These are phyloP conservation scores for Cercophora newfieldiana DNA, from an alignment of 495 filamentous ascomycete genomes.

Conservation along the genomic window DNA sequence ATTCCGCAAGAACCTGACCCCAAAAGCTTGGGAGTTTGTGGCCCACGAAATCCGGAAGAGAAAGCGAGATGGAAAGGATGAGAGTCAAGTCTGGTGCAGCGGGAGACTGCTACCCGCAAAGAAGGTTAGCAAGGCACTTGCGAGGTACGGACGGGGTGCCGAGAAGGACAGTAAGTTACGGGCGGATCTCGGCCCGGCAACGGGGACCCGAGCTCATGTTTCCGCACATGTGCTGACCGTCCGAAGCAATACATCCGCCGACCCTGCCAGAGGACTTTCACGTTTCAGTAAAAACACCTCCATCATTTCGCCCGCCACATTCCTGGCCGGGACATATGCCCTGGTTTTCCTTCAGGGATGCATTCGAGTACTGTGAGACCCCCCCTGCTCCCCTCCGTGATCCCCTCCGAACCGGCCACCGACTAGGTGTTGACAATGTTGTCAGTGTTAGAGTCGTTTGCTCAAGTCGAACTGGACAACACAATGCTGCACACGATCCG, in stretches of 20 bases:
- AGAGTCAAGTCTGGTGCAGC: neutral
- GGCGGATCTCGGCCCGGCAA: neutral
- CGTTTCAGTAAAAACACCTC: neutral
- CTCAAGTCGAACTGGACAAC: neutral
- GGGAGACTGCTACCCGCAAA: neutral
- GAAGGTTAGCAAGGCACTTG: slow-evolving; percentile 1
- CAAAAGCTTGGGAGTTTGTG: neutral
- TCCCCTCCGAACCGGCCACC: neutral
- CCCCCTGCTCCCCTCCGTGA: too few species aligned
- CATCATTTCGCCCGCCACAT: neutral
- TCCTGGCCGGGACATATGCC: neutral
- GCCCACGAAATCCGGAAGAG: neutral
- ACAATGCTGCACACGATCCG: neutral
- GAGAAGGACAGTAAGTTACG: neutral
- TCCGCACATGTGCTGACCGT: neutral
- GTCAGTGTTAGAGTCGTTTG: neutral
- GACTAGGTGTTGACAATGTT: neutral
- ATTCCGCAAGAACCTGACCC: neutral
- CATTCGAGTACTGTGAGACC: neutral
- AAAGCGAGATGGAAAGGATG: neutral
- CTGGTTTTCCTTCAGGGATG: neutral
- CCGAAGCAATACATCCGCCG: neutral
- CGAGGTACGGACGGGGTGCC: neutral
- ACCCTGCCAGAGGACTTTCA: neutral
- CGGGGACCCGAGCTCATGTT: neutral